phyloP scores from a whole-genome alignment of 345 rosid species.

The Euphorbia lathyris region DNA sequence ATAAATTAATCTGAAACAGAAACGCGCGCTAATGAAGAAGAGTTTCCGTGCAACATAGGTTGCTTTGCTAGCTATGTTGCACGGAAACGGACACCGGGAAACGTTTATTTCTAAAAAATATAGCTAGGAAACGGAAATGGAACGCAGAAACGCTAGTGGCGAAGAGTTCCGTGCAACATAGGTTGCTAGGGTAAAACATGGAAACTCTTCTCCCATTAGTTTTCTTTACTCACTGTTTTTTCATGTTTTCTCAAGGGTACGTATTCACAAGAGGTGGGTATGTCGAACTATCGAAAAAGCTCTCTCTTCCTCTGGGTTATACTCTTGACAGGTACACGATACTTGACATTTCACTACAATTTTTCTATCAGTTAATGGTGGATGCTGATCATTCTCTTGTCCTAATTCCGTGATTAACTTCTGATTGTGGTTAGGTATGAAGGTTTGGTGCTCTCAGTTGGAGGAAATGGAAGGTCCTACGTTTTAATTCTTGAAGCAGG shows the following conservation, averaged over 20 bases:
- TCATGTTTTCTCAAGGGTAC: slow-evolving; percentile 49
- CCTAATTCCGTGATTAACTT: background rate
- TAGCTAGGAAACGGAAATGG: too few relatives aligned
- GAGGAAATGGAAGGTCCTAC: slow-evolving; percentile 96
- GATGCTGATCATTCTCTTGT: background rate
- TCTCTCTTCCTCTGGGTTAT: slow-evolving; percentile 72
- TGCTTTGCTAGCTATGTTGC: too few relatives aligned
- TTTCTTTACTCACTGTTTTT: slow-evolving; percentile 13
- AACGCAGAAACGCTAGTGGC: too few relatives aligned
- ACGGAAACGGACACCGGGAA: too few relatives aligned
- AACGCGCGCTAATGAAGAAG: too few relatives aligned
- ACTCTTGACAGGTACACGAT: slow-evolving; percentile 81
- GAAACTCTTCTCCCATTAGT: background rate
- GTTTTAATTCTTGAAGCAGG: slow-evolving; percentile 95
- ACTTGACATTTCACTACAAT: background rate
- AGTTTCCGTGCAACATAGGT: too few relatives aligned
- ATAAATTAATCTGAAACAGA: too few relatives aligned
- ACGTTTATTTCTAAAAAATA: too few relatives aligned
- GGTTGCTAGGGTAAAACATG: background rate
- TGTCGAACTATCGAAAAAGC: slow-evolving; percentile 76
- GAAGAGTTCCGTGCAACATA: too few relatives aligned
- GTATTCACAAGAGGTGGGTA: slow-evolving; percentile 94
- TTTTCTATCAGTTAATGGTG: background rate
- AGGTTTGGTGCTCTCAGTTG: slow-evolving; percentile 88
- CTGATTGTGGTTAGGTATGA: slow-evolving; percentile 57